Evolutionary conservation across 2,329 filamentous ascomycete species (phyloP), one percentile per base, ranked within the genome.

Genomic region (Ascochyta lentis): DNA sequence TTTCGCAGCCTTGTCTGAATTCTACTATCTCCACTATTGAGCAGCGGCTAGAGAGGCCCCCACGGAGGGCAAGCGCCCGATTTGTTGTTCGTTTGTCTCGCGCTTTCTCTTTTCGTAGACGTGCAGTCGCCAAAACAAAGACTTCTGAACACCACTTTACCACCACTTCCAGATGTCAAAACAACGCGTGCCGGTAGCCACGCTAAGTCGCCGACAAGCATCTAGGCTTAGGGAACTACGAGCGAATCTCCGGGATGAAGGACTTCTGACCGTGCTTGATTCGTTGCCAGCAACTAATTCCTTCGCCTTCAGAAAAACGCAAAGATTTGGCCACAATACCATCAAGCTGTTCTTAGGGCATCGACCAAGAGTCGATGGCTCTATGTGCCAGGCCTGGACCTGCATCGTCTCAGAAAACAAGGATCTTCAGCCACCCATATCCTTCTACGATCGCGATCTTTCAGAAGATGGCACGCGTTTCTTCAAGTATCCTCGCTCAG

Each of bases 401-500:
- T 24, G 40, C 16, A 49, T 57, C 15, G 29, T 40, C 13, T n/a
- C n/a, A 7, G 31, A 47, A 12, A 23, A 10, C 1, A 43, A 16
- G 10, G 34, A 54, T 23, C 15, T 45, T 4, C 35, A 23, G 19
- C 49, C 49, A 8, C 55, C 49, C 15, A n/a, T 54, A 6, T 10
- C 27, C 3, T 54, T 54, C 23, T 49, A 46, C n/a, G 50, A 54
- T 4, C 35, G 48, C 16, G 49, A 42, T 3, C 3, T 24, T 8
- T 35, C 12, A 2, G 6, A 31, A 8, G 41, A 35, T 27, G 31
- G 12, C 19, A 27, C 19, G 6, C 50, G 46, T 6, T 23, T 23
- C 8, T 15, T 34, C 19, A 24, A 39, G 9, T 49, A 40, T 13
- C 55, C 38, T 29, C 57, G 58, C 0, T 44, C 57, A 13, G 58